Evolutionary conservation across 2,329 filamentous ascomycete species (phyloP).

Genomic region (Trichocomaceae sp.): DNA sequence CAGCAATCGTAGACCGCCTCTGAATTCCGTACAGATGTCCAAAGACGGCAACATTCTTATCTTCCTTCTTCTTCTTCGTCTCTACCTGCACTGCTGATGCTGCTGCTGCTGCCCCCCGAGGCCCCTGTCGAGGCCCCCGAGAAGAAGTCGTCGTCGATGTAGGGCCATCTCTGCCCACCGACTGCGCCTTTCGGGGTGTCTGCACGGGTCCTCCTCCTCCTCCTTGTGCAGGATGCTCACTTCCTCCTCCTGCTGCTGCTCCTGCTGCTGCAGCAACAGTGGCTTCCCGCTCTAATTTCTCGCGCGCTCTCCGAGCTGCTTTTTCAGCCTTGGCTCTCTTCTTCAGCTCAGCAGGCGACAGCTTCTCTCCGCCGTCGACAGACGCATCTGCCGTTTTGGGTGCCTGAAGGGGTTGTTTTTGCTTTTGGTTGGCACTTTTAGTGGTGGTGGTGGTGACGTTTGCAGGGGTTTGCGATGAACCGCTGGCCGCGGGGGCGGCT

Average conservation of each 20-base stretch:
- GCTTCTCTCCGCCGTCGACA: conserved; percentile 25
- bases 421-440: conserved; percentile 4
- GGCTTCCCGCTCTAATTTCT: conserved; percentile 51
- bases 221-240: conserved; percentile 13
- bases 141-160: conserved; percentile 21
- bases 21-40: conserved; percentile 75
- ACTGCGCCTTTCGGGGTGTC: conserved; percentile 28
- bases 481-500: conserved; percentile 6
- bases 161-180: conserved; percentile 19
- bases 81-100: conserved; percentile 33
- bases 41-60: conserved; percentile 68
- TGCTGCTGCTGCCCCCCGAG: conserved; percentile 31
- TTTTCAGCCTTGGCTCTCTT: conserved; percentile 88
- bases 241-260: too few species aligned
- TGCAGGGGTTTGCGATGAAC: conserved; percentile 7
- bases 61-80: conserved; percentile 54
- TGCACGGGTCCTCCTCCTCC: conserved; percentile 17
- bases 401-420: conserved; percentile 13
- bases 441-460: neutral
- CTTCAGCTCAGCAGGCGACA: conserved; percentile 66
- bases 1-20: conserved; percentile 57
- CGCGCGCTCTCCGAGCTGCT: conserved; percentile 70
- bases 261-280: conserved; percentile 29
- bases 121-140: conserved; percentile 17
- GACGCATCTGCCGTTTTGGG: conserved; percentile 12